These are phyloP conservation scores for Candida mesenterica DNA, from an alignment of 1,139 yeast species.

Conservation along the genomic window DNA sequence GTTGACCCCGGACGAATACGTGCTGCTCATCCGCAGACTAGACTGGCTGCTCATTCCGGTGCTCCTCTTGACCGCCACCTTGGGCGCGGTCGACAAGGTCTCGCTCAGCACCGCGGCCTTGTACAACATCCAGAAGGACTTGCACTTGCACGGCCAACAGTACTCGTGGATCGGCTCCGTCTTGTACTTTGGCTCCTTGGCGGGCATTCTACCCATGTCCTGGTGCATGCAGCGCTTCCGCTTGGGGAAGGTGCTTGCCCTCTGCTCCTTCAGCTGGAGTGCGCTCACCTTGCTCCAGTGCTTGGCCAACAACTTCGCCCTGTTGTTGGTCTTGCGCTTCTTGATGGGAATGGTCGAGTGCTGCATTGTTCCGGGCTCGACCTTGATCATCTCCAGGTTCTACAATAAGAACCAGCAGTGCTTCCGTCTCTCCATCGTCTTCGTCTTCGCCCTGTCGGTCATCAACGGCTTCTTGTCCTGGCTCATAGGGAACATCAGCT, in stretches of 20 bases:
- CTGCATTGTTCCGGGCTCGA: constrained; percentile 45
- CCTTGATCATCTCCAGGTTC: constrained; percentile 37
- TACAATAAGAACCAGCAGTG: constrained; percentile 28
- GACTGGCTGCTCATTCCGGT: constrained; percentile 35
- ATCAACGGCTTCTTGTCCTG: constrained; percentile 32
- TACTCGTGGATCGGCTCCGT: constrained; percentile 50
- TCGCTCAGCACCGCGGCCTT: constrained; percentile 43
- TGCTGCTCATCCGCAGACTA: constrained; percentile 27
- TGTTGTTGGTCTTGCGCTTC: constrained; percentile 33
- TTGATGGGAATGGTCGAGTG: constrained; percentile 39
- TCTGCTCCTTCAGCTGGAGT: constrained; percentile 28
- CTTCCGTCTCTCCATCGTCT: constrained; percentile 24
- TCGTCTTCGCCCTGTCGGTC: constrained; percentile 29
- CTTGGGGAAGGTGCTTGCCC: constrained; percentile 29
- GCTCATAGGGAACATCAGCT: constrained; percentile 26
- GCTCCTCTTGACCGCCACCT: constrained; percentile 32
- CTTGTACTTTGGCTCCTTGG: constrained; percentile 46
- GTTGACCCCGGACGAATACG: constrained; percentile 23
- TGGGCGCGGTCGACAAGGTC: constrained; percentile 46
- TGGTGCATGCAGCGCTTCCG: constrained; percentile 25
- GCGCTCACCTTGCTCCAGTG: constrained; percentile 23
- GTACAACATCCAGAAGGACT: constrained; percentile 38
- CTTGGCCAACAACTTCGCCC: constrained; percentile 29
- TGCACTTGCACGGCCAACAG: constrained; percentile 35
- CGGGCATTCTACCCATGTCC: constrained; percentile 41